These are phyloP conservation scores for Ophioceras dolichostomum DNA, from an alignment of 2,329 filamentous ascomycete genomes.

Conservation along the genomic window DNA sequence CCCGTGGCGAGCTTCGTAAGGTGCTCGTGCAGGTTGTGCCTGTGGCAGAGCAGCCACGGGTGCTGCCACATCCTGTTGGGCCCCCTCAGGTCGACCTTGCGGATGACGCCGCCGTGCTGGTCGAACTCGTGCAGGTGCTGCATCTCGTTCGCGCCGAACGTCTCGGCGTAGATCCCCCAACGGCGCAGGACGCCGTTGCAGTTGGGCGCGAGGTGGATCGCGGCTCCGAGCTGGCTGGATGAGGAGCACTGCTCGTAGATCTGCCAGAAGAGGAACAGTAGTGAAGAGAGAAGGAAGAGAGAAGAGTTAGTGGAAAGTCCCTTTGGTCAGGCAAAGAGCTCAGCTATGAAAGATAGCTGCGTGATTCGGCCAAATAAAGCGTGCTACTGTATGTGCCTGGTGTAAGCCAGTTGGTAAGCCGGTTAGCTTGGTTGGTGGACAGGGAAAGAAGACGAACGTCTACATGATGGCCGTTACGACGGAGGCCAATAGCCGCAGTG, in stretches of 20 bases:
- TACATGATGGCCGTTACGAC: slow-evolving; percentile 37
- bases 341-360: too few relatives aligned
- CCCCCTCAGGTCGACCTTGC: slow-evolving; percentile 19
- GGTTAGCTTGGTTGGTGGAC: too few relatives aligned
- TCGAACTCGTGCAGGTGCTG: slow-evolving; percentile 11
- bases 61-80: slow-evolving; percentile 34
- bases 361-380: too few relatives aligned
- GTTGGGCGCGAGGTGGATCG: slow-evolving; percentile 45
- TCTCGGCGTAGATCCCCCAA: slow-evolving; percentile 23
- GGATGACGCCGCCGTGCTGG: slow-evolving; percentile 9
- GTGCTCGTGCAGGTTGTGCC: slow-evolving; percentile 36
- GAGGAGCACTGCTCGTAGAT: slow-evolving; percentile 44
- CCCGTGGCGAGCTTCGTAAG: slow-evolving; percentile 32
- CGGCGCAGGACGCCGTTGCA: slow-evolving; percentile 39
- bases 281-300: too few relatives aligned
- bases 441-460: slow-evolving; percentile 8
- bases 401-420: too few relatives aligned
- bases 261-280: slow-evolving; percentile 19
- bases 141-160: slow-evolving; percentile 20
- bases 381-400: too few relatives aligned
- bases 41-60: slow-evolving; percentile 38
- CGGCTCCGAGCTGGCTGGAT: slow-evolving; percentile 40
- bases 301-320: too few relatives aligned
- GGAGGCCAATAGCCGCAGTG: slow-evolving; percentile 36
- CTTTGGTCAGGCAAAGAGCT: too few relatives aligned